phyloP scores from a whole-genome alignment of 1,139 yeast genomes.

The Arxiozyma bovina region DNA sequence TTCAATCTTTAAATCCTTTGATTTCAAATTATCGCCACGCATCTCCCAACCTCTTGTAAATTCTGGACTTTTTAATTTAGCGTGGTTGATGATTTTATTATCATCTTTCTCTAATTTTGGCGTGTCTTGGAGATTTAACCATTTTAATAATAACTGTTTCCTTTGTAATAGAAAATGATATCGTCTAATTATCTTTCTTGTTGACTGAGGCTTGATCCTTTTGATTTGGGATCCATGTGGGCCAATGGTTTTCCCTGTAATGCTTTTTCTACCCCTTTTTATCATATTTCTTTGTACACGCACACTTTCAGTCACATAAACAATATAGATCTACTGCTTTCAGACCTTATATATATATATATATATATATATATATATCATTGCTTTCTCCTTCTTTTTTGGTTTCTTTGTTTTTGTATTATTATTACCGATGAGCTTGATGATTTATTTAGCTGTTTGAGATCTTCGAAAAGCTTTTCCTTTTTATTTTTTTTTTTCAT shows the following conservation, averaged over 20 bases:
- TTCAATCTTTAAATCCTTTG: conserved; percentile 10
- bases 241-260: conserved; percentile 32
- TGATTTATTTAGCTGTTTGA: too few relatives aligned
- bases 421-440: not conserved
- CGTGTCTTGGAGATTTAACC: conserved; percentile 15
- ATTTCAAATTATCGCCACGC: conserved; percentile 1
- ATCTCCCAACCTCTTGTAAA: conserved; percentile 3
- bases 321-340: too few relatives aligned
- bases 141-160: conserved; percentile 28
- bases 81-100: not conserved
- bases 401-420: conserved; percentile 7
- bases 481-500: not conserved
- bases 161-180: conserved; percentile 56
- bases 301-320: not conserved
- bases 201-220: conserved; percentile 52
- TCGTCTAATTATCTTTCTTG: conserved; percentile 58
- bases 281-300: conserved; percentile 2
- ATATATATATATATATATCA: too few relatives aligned
- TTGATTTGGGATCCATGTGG: conserved; percentile 8
- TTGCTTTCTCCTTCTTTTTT: not conserved
- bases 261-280: conserved; percentile 18
- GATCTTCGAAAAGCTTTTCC: not conserved
- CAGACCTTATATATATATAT: too few relatives aligned
- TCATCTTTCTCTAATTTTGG: not conserved
- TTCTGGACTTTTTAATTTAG: not conserved